phyloP scores from a whole-genome alignment of 2,329 filamentous ascomycete species.

The Thyridium curvatum region DNA sequence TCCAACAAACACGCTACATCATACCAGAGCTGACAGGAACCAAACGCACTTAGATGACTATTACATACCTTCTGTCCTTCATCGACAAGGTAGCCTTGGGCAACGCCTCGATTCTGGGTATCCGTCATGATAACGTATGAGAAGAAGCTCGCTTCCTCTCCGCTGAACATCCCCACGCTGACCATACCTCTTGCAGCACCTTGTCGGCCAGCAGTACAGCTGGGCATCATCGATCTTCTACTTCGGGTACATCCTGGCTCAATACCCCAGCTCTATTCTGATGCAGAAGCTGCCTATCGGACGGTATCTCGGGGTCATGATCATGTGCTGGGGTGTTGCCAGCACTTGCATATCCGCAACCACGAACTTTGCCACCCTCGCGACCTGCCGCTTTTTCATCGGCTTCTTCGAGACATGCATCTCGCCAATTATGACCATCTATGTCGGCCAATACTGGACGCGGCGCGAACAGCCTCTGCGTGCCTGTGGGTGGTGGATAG shows the following conservation, averaged over 20 bases:
- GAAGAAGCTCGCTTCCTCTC: no score
- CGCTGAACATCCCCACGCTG: no score
- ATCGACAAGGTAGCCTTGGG: conserved; percentile 7
- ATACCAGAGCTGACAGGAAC: not conserved
- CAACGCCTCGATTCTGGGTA: conserved; percentile 7
- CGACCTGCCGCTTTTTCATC: conserved; percentile 6
- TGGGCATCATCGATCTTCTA: no score
- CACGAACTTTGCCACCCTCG: not conserved
- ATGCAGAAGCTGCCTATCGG: no score
- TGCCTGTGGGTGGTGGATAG: conserved; percentile 8
- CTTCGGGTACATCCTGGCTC: no score
- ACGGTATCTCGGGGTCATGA: no score
- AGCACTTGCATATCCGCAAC: not conserved
- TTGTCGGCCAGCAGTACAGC: no score
- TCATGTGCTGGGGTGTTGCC: not conserved
- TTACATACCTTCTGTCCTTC: conserved; percentile 5
- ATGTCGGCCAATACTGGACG: conserved; percentile 7
- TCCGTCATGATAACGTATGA: conserved; percentile 5
- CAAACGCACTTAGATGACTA: conserved; percentile 1
- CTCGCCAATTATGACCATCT: conserved; percentile 6
- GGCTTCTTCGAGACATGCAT: conserved; percentile 8
- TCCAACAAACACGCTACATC: not conserved
- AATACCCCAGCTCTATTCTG: no score
- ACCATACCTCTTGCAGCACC: no score
- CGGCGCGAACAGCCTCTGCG: conserved; percentile 6